Conservation (phyloP, 2,329 filamentous ascomycete genomes). For the Exophiala viscosa region DNA sequence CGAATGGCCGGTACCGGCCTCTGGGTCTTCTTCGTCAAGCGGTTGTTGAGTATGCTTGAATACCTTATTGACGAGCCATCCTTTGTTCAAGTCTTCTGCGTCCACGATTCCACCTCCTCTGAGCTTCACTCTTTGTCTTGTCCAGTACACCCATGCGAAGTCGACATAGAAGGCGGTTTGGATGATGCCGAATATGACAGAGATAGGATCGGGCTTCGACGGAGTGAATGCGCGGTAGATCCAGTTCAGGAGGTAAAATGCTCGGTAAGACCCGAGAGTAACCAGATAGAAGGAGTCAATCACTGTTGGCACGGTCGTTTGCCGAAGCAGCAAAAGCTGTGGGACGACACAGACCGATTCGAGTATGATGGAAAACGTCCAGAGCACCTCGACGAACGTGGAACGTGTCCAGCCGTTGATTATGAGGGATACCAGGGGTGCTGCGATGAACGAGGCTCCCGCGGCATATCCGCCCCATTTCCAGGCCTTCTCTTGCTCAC, state of each 20-base stretch:
- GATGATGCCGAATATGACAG: constrained; percentile 79
- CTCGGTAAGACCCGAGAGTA: constrained; percentile 81
- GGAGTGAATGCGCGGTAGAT: constrained; percentile 60
- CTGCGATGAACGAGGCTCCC: constrained; percentile 60
- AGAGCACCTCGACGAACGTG: constrained; percentile 59
- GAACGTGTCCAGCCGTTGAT: constrained; percentile 54
- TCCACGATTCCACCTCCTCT: constrained; percentile 84
- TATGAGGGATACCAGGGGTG: constrained; percentile 69
- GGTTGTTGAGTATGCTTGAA: constrained; percentile 42
- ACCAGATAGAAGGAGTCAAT: constrained; percentile 96
- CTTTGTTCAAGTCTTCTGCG: constrained; percentile 77
- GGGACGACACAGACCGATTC: constrained; percentile 88
- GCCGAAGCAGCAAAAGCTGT: constrained; percentile 83
- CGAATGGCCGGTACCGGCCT: constrained; percentile 25
- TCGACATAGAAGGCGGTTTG: constrained; percentile 89
- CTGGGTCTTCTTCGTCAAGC: constrained; percentile 30
- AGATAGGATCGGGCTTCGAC: constrained; percentile 56
- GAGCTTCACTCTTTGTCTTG: constrained; percentile 88
- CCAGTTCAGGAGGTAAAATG: constrained; percentile 90
- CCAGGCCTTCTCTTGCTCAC: constrained; percentile 90
- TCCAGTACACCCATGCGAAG: constrained; percentile 97
- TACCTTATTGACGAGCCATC: constrained; percentile 77
- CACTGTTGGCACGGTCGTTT: constrained; percentile 92
- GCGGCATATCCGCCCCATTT: constrained; percentile 73
- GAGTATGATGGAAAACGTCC: constrained; percentile 86